phyloP scores from a whole-genome alignment of 257 asterid species.

The Solanum bulbocastanum region DNA sequence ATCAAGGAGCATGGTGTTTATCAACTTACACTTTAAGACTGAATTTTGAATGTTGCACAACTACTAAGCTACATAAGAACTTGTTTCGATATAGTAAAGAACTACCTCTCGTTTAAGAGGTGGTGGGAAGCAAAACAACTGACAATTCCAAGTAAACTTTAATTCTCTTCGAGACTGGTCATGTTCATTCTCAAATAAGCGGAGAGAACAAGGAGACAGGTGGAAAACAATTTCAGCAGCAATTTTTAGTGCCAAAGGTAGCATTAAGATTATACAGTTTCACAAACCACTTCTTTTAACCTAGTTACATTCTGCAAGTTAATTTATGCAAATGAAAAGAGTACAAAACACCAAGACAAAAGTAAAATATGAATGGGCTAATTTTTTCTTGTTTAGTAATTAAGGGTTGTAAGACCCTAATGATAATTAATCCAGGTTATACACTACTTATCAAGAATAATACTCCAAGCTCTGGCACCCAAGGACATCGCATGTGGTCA shows the following conservation, averaged over 20 bases:
- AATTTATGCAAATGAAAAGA: neutral
- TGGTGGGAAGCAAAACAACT: neutral
- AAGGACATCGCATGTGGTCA: neutral
- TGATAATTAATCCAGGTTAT: neutral
- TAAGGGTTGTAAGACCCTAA: neutral
- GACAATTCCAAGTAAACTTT: neutral
- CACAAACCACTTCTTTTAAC: neutral
- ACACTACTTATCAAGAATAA: neutral
- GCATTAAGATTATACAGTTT: neutral
- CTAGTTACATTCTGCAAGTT: neutral
- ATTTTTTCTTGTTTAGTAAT: too few species aligned
- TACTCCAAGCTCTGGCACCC: neutral
- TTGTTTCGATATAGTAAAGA: neutral
- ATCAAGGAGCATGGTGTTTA: neutral
- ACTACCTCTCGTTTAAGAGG: neutral
- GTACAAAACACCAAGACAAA: neutral
- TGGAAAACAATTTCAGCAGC: neutral
- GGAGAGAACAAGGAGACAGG: neutral
- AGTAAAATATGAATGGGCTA: neutral
- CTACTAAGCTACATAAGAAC: neutral
- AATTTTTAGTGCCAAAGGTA: neutral
- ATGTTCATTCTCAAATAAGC: neutral
- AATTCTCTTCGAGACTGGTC: neutral
- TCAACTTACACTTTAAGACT: neutral
- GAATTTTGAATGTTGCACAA: neutral